Evolutionary conservation across 768 basidiomycete species (phyloP), one percentile per base, ranked within the genome.

Genomic region (Lanmaoa pseudosensibilis): DNA sequence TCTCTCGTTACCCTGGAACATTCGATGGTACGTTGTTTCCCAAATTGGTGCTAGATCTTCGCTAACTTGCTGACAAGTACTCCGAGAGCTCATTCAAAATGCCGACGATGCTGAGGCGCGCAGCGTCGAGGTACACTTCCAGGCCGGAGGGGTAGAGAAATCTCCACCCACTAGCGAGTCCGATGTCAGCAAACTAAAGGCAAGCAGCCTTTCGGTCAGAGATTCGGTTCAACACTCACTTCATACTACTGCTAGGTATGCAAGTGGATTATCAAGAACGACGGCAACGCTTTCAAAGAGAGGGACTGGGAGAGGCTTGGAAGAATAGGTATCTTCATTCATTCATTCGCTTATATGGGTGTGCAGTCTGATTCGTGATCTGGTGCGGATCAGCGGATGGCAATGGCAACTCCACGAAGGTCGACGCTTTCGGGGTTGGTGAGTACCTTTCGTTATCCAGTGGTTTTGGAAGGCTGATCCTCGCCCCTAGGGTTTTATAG

Each of bases 1-100:
- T 61, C 40, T 34, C 59, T 34, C 59, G 58, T 6, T 55, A 61
- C 25, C 59, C 59, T 23, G 58, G 58, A 25, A 12, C 23, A 8
- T 59, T 59, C 13, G 58, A 59, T 30, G 39, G 60, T 46, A 8
- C 3, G 27, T 9, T 30, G 7, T 32, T 25, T 41, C 23, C 2
- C 27, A 3, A 39, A 13, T 11, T 10, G 6, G 16, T 16, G 3
- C 9, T 30, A 18, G n/a, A 18, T 37, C 34, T 21, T 32, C 11
- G 15, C 58, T 61, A 12, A 52, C 21, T 9, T 16, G 16, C 18
- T 5, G 2, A 18, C 32, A 39, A 72, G 79, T 83, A 36, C 77
- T 80, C 55, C 68, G 83, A 47, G 83, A 84, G 60, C 69, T 84
- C n/a, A 65, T 83, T 11, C 82, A 83, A 63, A 84, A 84, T 65